Base-by-base conservation (phyloP, 140 eudicot genomes). In the Oenanthe javanica region DNA sequence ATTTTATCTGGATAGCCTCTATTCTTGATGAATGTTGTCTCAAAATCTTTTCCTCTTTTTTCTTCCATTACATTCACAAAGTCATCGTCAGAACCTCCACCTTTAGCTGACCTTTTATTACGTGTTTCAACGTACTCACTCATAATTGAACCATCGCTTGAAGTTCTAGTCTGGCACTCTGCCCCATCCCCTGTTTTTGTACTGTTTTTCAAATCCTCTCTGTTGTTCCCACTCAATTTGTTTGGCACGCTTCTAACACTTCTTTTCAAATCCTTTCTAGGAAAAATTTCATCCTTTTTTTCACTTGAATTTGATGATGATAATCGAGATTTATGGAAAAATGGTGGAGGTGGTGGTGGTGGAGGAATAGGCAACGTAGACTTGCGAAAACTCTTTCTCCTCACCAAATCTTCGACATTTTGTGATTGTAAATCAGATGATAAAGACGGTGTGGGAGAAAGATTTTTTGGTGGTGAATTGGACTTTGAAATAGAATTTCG, bases 351-450 rank as follows among this genome's bases (percentile, higher is more conserved):
- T 1, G 90, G 97, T 0, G 94, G 94, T 1, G 97, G 96, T 0
- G 93, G 94, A 0, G 98, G 97, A 2, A 93, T 91, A 1, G 96
- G 91, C 9, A 96, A 90, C 4, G 87, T 40, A n/a, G 92, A 79
- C 38, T 78, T 86, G 64, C 73, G 45, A 59, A 25, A 80, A 59
- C 10, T 71, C 78, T 81, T 93, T 79, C 76, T 88, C 81, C 86
- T 80, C 15, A 77, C 84, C 49, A 70, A 5, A 74, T 89, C 93
- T 51, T 87, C 89, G 38, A 42, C 54, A 9, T 61, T 83, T 75
- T 86, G 79, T 36, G 87, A 57, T 73, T 79, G 88, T 15, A 84
- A 80, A 61, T 89, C 93, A 0, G 90, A 85, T 31, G 86, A 63
- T 11, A 83, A 79, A 25, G 84, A 31, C 0, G 86, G 74, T n/a